Conservation (phyloP, 2,329 filamentous ascomycete species). For the Cytospora paraplurivora region DNA sequence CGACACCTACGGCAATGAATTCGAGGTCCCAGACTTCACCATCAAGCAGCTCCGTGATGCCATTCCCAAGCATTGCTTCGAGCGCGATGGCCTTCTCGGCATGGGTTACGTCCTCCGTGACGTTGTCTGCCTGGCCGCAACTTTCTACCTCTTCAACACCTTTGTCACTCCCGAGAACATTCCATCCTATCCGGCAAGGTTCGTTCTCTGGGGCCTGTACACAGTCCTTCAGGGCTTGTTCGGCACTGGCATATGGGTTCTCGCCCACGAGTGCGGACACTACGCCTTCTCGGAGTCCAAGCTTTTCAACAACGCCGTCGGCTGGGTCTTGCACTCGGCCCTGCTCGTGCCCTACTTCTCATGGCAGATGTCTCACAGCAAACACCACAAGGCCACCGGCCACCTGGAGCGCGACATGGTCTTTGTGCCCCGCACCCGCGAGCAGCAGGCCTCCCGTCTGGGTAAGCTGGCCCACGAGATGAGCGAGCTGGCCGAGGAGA, state of each 20-base stretch:
- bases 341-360: slow-evolving; percentile 97
- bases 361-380: slow-evolving; percentile 98
- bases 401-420: slow-evolving; percentile 99
- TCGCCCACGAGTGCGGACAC: slow-evolving; percentile 98
- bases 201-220: slow-evolving; percentile 64
- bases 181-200: slow-evolving; percentile 68
- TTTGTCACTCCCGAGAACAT: slow-evolving; percentile 85
- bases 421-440: slow-evolving; percentile 90
- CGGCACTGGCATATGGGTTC: slow-evolving; percentile 91
- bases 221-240: slow-evolving; percentile 89
- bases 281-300: slow-evolving; percentile 95
- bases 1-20: slow-evolving; percentile 94
- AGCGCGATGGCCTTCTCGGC: slow-evolving; percentile 76
- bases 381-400: slow-evolving; percentile 99
- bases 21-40: slow-evolving; percentile 90
- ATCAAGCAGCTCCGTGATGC: slow-evolving; percentile 97
- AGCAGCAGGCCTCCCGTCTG: slow-evolving; percentile 74
- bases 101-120: slow-evolving; percentile 86
- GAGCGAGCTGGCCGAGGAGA: slow-evolving; percentile 89
- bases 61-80: slow-evolving; percentile 96
- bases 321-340: slow-evolving; percentile 86
- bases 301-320: slow-evolving; percentile 85
- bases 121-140: slow-evolving; percentile 67
- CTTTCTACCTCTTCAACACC: slow-evolving; percentile 87
- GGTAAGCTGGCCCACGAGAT: slow-evolving; percentile 80